Evolutionary conservation across 352 stramenopile species (phyloP).

Genomic region (Phytophthora sansomeana): DNA sequence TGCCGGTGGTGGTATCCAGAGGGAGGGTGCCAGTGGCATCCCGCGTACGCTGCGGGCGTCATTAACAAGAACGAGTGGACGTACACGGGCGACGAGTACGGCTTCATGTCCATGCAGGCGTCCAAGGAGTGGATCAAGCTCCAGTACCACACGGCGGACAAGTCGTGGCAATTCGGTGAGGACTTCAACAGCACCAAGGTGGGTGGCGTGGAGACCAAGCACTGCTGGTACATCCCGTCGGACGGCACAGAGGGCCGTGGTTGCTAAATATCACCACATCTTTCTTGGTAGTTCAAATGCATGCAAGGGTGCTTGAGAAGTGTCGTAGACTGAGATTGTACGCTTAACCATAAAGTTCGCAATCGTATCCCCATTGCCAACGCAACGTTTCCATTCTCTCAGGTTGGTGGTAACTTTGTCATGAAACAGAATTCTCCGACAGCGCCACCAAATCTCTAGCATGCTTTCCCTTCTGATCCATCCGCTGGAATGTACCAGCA

Average conservation of each 20-base stretch:
- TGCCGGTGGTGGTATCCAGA: slow-evolving; percentile 24
- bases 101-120: slow-evolving; percentile 20
- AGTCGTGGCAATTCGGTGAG: slow-evolving; percentile 18
- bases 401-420: too few relatives aligned
- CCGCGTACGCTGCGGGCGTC: slow-evolving; percentile 4
- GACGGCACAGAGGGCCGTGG: slow-evolving; percentile 18
- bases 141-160: slow-evolving; percentile 26
- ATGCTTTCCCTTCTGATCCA: neutral
- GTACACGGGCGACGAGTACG: slow-evolving; percentile 22
- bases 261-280: neutral
- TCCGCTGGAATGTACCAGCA: neutral
- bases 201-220: slow-evolving; percentile 21
- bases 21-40: slow-evolving; percentile 20
- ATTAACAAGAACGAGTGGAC: slow-evolving; percentile 19
- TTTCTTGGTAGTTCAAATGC: neutral
- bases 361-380: too few relatives aligned
- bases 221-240: slow-evolving; percentile 29
- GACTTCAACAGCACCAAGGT: slow-evolving; percentile 12
- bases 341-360: slow-evolving; percentile 1
- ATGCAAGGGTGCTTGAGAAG: neutral
- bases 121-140: slow-evolving; percentile 29
- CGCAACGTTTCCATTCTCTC: too few relatives aligned
- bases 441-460: neutral
- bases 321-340: neutral
- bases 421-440: too few relatives aligned